Conservation (phyloP, 2,329 filamentous ascomycete genomes). For the Penicillium olsonii region DNA sequence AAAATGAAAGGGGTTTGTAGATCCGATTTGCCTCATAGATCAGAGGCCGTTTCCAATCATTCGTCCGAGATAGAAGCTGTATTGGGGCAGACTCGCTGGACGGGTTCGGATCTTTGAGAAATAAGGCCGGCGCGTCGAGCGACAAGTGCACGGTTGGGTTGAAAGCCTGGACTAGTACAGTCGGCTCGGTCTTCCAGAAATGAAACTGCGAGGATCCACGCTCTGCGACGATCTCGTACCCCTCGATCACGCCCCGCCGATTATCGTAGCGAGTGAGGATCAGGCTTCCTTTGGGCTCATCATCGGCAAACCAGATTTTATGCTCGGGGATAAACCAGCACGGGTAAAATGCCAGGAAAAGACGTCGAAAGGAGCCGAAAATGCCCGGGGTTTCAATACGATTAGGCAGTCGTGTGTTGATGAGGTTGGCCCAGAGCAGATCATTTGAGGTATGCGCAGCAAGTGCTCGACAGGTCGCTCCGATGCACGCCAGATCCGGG, state of each 20-base stretch:
- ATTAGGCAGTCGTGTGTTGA: slow-evolving; percentile 68
- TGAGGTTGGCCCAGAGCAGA: slow-evolving; percentile 68
- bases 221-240: slow-evolving; percentile 71
- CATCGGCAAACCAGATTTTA: slow-evolving; percentile 85
- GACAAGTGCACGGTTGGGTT: slow-evolving; percentile 70
- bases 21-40: slow-evolving; percentile 53
- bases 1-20: slow-evolving; percentile 69
- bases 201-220: slow-evolving; percentile 57
- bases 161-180: slow-evolving; percentile 72
- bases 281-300: slow-evolving; percentile 70
- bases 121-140: slow-evolving; percentile 70
- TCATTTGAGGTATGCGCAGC: slow-evolving; percentile 64
- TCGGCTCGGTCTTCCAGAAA: slow-evolving; percentile 64
- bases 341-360: slow-evolving; percentile 74
- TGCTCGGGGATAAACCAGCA: slow-evolving; percentile 81
- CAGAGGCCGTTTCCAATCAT: slow-evolving; percentile 59
- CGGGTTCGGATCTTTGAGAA: slow-evolving; percentile 47
- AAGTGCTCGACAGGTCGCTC: slow-evolving; percentile 62
- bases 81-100: slow-evolving; percentile 26
- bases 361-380: slow-evolving; percentile 65
- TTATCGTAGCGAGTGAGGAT: slow-evolving; percentile 77
- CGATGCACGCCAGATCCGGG: slow-evolving; percentile 62
- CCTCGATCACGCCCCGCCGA: slow-evolving; percentile 73
- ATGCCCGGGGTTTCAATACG: slow-evolving; percentile 59
- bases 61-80: slow-evolving; percentile 6